Percentiles rank a stretch among this genome's conserved stretches.
These are phyloP conservation scores for Talaromyces sp. DNA, from an alignment of 2,329 filamentous ascomycete genomes.

Conservation along the genomic window DNA sequence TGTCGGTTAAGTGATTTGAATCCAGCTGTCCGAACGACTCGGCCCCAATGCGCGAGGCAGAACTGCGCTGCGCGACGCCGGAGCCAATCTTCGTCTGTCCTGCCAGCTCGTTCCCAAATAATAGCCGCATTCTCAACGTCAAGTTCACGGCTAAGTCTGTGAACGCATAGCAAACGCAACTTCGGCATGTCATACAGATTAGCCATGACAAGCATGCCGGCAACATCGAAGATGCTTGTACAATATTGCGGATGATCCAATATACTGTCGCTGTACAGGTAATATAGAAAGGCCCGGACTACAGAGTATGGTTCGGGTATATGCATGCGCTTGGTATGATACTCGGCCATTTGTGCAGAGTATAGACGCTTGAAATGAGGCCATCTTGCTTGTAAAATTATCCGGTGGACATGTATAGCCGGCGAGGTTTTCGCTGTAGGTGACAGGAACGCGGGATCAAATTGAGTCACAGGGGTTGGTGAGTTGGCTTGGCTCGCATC, in stretches of 20 bases:
- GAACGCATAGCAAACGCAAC: conserved; percentile 84
- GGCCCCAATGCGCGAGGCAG: conserved; percentile 91
- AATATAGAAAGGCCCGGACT: conserved; percentile 91
- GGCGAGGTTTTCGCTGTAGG: conserved; percentile 58
- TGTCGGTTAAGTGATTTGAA: conserved; percentile 77
- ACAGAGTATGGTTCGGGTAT: conserved; percentile 94
- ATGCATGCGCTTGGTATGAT: conserved; percentile 95
- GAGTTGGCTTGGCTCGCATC: conserved; percentile 51
- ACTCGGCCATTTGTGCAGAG: conserved; percentile 92
- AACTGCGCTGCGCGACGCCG: conserved; percentile 82
- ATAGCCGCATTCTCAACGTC: conserved; percentile 93
- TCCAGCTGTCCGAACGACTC: conserved; percentile 82
- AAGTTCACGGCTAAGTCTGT: conserved; percentile 82
- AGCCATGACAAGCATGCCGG: conserved; percentile 92
- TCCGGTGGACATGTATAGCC: conserved; percentile 90
- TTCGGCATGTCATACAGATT: conserved; percentile 98
- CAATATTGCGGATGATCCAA: conserved; percentile 57
- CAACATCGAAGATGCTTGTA: conserved; percentile 72
- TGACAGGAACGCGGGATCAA: conserved; percentile 31
- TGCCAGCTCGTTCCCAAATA: conserved; percentile 89
- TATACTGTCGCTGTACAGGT: conserved; percentile 95
- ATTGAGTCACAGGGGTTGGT: conserved; percentile 24
- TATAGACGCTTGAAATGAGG: conserved; percentile 93
- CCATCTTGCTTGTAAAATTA: conserved; percentile 93
- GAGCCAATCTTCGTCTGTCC: conserved; percentile 90